These are phyloP conservation scores for Durio zibethinus DNA, from an alignment of 345 rosid genomes.

Conservation along the genomic window DNA sequence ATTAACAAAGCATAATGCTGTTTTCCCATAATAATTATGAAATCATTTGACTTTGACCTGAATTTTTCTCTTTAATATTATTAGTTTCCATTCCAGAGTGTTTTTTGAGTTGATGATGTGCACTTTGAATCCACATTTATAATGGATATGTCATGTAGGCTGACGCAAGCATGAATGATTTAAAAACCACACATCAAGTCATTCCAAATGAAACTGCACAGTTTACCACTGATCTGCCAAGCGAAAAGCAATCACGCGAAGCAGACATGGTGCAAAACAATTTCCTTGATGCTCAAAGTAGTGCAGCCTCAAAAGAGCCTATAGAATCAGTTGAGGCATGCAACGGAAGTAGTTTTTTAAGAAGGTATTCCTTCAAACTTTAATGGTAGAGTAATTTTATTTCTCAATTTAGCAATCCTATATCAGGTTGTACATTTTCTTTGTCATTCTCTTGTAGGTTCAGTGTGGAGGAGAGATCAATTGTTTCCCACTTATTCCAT, in stretches of 20 bases:
- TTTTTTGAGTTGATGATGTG: background rate
- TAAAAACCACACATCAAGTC: constrained; percentile 36
- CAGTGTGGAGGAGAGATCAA: constrained; percentile 65
- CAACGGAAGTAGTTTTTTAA: constrained; percentile 62
- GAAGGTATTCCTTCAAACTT: constrained; percentile 49
- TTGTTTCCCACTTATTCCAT: constrained; percentile 86
- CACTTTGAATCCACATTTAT: background rate
- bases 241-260: constrained; percentile 34
- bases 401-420: constrained; percentile 7
- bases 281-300: constrained; percentile 23
- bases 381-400: constrained; percentile 6
- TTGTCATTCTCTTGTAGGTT: constrained; percentile 46
- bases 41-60: background rate
- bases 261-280: constrained; percentile 22
- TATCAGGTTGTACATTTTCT: background rate
- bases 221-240: constrained; percentile 17
- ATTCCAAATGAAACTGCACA: constrained; percentile 30
- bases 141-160: constrained; percentile 36
- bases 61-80: background rate
- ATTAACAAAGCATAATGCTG: background rate
- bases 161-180: constrained; percentile 38
- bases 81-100: background rate
- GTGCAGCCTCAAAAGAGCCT: constrained; percentile 41
- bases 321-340: constrained; percentile 32
- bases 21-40: background rate